phyloP scores from a whole-genome alignment of 1,284 basidiomycete genomes.

The Golubevia pallescens region DNA sequence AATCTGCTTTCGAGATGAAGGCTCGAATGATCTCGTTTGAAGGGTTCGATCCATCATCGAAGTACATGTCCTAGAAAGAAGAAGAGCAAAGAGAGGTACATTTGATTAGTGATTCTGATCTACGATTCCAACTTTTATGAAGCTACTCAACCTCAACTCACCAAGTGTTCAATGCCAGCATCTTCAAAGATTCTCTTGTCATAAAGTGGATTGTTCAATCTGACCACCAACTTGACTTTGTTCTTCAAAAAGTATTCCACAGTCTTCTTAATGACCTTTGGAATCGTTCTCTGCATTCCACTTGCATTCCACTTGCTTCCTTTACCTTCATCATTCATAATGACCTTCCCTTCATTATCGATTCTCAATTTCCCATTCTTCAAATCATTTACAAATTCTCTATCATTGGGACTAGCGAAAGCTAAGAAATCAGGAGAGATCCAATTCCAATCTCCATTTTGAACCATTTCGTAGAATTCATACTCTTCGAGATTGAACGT shows the following conservation, averaged over 20 bases:
- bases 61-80: constrained; percentile 69
- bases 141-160: constrained; percentile 2
- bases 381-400: constrained; percentile 49
- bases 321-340: constrained; percentile 47
- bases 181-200: constrained; percentile 83
- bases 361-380: too few relatives aligned
- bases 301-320: constrained; percentile 25
- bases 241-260: constrained; percentile 88
- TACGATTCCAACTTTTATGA: not conserved
- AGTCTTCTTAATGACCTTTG: constrained; percentile 70
- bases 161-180: constrained; percentile 85
- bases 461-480: constrained; percentile 75
- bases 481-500: constrained; percentile 84
- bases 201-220: constrained; percentile 93
- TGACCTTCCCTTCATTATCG: constrained; percentile 70
- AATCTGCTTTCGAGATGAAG: constrained; percentile 85
- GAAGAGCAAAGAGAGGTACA: not conserved
- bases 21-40: constrained; percentile 89
- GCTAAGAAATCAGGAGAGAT: constrained; percentile 79
- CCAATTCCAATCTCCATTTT: constrained; percentile 92
- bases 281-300: not conserved
- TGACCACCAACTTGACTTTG: constrained; percentile 87
- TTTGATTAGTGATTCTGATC: not conserved
- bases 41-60: constrained; percentile 97
- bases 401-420: constrained; percentile 80